Base-by-base conservation (phyloP, 1,139 yeast genomes). In the Kodamaea ohmeri region DNA sequence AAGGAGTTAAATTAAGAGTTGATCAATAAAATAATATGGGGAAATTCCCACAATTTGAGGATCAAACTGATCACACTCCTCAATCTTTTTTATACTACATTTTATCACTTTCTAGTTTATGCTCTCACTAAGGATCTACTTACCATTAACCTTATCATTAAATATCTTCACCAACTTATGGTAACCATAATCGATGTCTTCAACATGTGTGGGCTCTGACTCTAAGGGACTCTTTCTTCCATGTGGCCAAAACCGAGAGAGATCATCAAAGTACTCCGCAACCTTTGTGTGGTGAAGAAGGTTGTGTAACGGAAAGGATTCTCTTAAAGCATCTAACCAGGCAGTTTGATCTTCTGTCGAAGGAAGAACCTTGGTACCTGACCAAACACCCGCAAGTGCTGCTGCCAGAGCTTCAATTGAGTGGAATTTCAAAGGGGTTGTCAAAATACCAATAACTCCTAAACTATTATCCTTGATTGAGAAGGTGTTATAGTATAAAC, bases 301-400 rank as follows among this genome's bases (percentile, higher is more conserved):
- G 42, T 63, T 40, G 64, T 40, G 48, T 27, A 36, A 33, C 8
- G 35, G 28, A 9, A 12, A 19, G 2, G 25, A 28, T 13, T 30
- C 34, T 13, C 27, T 18, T 20, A 30, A 28, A 5, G 24, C 18
- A 13, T 37, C 40, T 14, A 57, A 64, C 67, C 68, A 61, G 25
- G 48, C 37, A 8, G 34, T 37, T 44, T 63, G 68, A 16, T 58
- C 66, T 32, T 55, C 54, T 25, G 51, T 46, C 0, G 60, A 36
- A 3, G 71, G 71, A 31, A 63, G 51, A 4, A 26, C 13, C 18
- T 37, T 45, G 7, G 56, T 51, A 9, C 59, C 61, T 4, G 67
- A 61, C 75, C 76, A 71, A 4, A 69, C 68, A 6, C 76, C 76
- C 9, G 76, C 74, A 29, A 71, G 55, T 0, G 74, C 72, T 14